Conservation (phyloP, 2,329 filamentous ascomycete species). For the Mollisia scopiformis region DNA sequence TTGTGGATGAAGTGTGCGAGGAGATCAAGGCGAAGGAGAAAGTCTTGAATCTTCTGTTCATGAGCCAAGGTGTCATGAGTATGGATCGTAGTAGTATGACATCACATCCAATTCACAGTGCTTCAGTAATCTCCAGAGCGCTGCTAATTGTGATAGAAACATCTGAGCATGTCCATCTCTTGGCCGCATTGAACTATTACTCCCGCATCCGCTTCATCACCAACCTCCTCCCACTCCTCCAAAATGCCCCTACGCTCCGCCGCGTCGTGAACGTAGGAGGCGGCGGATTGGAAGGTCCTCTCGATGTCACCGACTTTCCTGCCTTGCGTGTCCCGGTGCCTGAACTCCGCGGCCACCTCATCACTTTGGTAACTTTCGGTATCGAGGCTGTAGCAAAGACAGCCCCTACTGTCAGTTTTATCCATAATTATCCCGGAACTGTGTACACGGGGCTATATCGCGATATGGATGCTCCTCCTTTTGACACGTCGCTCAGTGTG, state of each 20-base stretch:
- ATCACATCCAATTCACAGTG: no score
- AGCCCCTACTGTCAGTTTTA: slow-evolving; percentile 49
- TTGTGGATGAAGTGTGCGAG: slow-evolving; percentile 50
- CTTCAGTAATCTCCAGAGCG: no score
- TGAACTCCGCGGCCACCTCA: slow-evolving; percentile 45
- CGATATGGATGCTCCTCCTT: slow-evolving; percentile 33
- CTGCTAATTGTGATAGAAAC: slow-evolving; percentile 44
- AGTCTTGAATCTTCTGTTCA: slow-evolving; percentile 48
- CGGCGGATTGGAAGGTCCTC: slow-evolving; percentile 22
- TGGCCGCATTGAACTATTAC: slow-evolving; percentile 55
- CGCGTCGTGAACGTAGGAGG: slow-evolving; percentile 49
- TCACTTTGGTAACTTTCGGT: slow-evolving; percentile 50
- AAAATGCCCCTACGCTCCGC: slow-evolving; percentile 42
- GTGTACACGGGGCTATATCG: slow-evolving; percentile 37
- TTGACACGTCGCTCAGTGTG: slow-evolving; percentile 16
- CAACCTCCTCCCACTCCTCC: slow-evolving; percentile 59
- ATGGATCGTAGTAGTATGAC: slow-evolving; percentile 29
- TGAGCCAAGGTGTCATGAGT: slow-evolving; percentile 43
- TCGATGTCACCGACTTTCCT: slow-evolving; percentile 25
- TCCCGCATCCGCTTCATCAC: slow-evolving; percentile 56
- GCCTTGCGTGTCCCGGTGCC: slow-evolving; percentile 17
- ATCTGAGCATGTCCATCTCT: slow-evolving; percentile 54
- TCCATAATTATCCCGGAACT: slow-evolving; percentile 51
- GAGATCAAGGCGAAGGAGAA: slow-evolving; percentile 46
- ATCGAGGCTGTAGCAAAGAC: slow-evolving; percentile 48